Evolutionary conservation across 164 flowering plant genomes (phyloP), one percentile per base, ranked within the genome.

Genomic region (Sedum album): DNA sequence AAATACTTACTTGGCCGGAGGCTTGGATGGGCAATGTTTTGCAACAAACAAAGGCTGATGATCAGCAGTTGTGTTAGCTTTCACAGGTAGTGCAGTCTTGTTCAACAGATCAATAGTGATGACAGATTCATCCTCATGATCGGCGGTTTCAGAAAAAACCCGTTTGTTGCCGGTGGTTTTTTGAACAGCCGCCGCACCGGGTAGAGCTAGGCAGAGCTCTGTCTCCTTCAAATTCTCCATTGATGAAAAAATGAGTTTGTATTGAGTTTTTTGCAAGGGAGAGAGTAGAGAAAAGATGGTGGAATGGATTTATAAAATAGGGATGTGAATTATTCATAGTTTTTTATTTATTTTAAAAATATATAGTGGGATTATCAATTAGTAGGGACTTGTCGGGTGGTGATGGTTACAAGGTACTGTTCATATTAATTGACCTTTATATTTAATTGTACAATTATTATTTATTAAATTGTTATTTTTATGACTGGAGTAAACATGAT

Each of bases 211-310:
- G 31, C 66, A 62, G 23, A 62, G 66, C 66, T 62, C 66, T 9
- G 66, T 62, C 66, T 62, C 66, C 21, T 62, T 31, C 36, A 62
- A 62, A 36, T 31, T 62, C 39, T 62, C 66, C 66, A 62, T 62
- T 62, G 65, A 35, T 35, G 7, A 35, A 7, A 35, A 3, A 7
- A 7, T 6, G 26, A 51, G 57, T 51, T 51, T 51, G 51, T 46
- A 46, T 5, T 21, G 57, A 14, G 21, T 48, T n/a, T 35, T 35
- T 35, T 35, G 57, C 8, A 23, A 21, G 53, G 18, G n/a, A 17
- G 53, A 20, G 18, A 35, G 38, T 10, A 35, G 53, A 48, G 57
- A 51, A 51, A 51, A 51, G 57, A 51, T 51, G 26, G 57, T 51
- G 57, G 57, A 26, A 51, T 7, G 57, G 21, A 21, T 51, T 51